Evolutionary conservation across 805 yeast species (phyloP), one percentile per base, ranked within the genome.

Genomic region (Starmerella powellii): DNA sequence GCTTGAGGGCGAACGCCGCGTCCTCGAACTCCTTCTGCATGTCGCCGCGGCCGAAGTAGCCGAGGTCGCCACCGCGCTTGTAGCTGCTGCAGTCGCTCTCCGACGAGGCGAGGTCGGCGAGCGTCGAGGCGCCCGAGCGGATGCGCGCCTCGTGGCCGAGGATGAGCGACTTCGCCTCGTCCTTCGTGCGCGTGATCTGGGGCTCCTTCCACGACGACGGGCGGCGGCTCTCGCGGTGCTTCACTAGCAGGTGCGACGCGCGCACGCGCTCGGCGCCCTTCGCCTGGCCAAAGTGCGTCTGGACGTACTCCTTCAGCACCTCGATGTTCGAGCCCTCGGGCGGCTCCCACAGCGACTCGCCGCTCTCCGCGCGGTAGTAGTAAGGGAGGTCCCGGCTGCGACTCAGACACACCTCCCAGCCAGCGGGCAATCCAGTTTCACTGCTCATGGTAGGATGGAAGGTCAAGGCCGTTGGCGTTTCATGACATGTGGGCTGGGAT

Each of bases 11-110:
- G 59, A 81, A 88, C 1, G 95, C 78, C 2, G 91, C 94, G 46
- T 77, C 77, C 62, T 91, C 98, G 57, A 91, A 91, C 45, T 80
- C 65, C 28, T 95, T 95, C 62, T 91, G 97, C 98, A 91, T 91
- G 54, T 80, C 86, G 31, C 95, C 95, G 47, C 71, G 76, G 19
- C 81, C 84, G 57, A 91, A 91, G 56, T 65, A 76, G 0, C 98
- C 97, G 54, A 91, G 68, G 60, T 91, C 98, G 35, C 98, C 98
- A 17, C 86, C 85, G 56, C 82, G 77, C 36, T 80, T 67, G 55
- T 81, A 93, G 10, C 93, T 80, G 15, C 82, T 73, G 61, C 96
- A 86, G 59, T 88, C 98, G 48, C 93, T 79, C 59, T 84, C 91
- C 2, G 85, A 76, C 29, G 67, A 58, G 0, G 96, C 96, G 46